Evolutionary conservation across 495 filamentous ascomycete genomes (phyloP), one percentile per base, ranked within the genome.

Genomic region (Tuber calosporum): DNA sequence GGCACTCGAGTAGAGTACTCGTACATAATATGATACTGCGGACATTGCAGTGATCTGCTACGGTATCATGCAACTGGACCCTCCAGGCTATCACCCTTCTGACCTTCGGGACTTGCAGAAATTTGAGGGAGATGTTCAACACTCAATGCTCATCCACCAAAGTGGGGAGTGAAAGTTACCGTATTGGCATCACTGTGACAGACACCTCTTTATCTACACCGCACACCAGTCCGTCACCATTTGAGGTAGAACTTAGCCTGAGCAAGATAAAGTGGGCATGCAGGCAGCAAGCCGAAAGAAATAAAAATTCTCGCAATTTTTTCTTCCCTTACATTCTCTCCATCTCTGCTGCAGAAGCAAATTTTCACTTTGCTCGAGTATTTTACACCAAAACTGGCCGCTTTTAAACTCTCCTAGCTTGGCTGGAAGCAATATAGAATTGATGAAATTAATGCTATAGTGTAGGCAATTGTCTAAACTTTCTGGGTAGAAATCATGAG

Each of bases 161-260:
- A 17, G 53, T 34, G 53, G 26, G n/a, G 45, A 53, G 45, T 9
- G 6, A 53, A 53, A 58, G 53, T 7, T 58, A 22, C 9, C 53
- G 9, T 15, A 58, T 30, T 58, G 53, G n/a, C 11, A 58, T 30
- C 15, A 19, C 53, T 34, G 1, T 30, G 26, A 26, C 34, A 30
- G 26, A 34, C 53, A 62, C 53, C 26, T 34, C 26, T 62, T 62
- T 62, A 62, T 62, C 53, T 34, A 62, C 53, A 34, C 53, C 53
- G 53, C 53, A 62, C 53, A 62, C 53, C 53, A 62, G 53, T 62
- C 53, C 53, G 53, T 34, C 26, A 62, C 53, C 53, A 34, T 19
- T 62, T 62, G 53, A 4, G 26, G 26, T 34, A 6, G 53, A 62
- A 62, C 53, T 62, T 62, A 62, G 53, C 53, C 53, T 62, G 53